Evolutionary conservation across 2,329 filamentous ascomycete genomes (phyloP), one percentile per base, ranked within the genome.

Genomic region (Aureobasidium zeae): DNA sequence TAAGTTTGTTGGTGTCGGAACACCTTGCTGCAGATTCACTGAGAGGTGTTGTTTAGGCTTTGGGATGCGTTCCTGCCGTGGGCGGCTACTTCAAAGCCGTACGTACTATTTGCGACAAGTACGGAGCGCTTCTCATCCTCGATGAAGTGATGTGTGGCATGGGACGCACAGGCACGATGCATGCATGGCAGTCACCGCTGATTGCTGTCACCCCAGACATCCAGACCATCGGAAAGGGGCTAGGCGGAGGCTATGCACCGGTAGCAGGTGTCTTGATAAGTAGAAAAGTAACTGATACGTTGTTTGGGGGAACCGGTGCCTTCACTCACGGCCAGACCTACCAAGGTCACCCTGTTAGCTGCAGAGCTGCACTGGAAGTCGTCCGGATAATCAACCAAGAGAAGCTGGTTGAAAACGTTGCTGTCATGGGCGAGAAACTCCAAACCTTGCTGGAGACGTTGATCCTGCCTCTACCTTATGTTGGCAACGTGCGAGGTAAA

Each of bases 101-200:
- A 61, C 73, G 74, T 53, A 64, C 66, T 2, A 66, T 91, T 1
- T 91, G 85, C 57, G 72, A 81, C 41, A 76, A 74, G 48, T 70
- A 89, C 54, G 83, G 81, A 0, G 77, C 80, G 0, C 71, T 91
- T 0, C 67, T 91, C n/a, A 80, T 89, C 33, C 63, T 89, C 0
- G 86, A 91, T 54, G 85, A 89, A 56, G 71, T 86, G 32, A 85
- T 87, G 81, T 80, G 74, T 35, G 79, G 79, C 2, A 73, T 73
- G 59, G 78, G 79, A 1, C 64, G 77, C 1, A 71, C 69, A 0
- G 78, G 77, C 0, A 57, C 59, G 7, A 59, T 80, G 51, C 73
- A 83, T 60, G 74, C 76, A 1, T 83, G 76, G 72, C 68, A 81
- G 51, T 67, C 76, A 35, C 57, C 58, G 8, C 48, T 55, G 5